A percentile compares a stretch with the other conserved stretches of the same genome.
These are phyloP conservation scores for Trichophyton equinum DNA, from an alignment of 2,329 filamentous ascomycete genomes.

Conservation along the genomic window DNA sequence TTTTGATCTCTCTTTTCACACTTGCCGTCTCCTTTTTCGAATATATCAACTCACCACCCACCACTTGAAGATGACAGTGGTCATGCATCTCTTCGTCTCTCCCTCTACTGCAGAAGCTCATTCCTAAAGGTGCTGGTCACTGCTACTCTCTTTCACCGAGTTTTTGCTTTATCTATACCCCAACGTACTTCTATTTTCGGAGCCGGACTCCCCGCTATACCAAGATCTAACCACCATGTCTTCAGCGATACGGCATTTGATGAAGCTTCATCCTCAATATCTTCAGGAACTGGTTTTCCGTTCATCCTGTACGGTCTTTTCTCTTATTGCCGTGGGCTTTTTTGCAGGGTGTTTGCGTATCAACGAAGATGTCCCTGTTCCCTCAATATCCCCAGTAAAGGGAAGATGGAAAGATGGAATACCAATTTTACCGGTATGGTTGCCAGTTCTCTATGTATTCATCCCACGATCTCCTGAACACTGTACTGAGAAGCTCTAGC, in stretches of 20 bases:
- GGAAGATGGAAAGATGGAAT: conserved; percentile 24
- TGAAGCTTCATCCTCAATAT: conserved; percentile 7
- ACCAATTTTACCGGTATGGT: conserved; percentile 18
- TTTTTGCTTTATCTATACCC: background rate
- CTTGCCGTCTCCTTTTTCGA: background rate
- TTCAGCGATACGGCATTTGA: background rate
- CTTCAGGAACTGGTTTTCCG: conserved; percentile 15
- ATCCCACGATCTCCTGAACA: background rate
- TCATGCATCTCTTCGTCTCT: background rate
- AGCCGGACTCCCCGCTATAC: background rate
- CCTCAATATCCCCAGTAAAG: conserved; percentile 7
- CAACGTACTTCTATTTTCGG: background rate
- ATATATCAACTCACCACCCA: background rate
- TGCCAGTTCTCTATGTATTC: background rate
- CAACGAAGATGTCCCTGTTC: conserved; percentile 15
- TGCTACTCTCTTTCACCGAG: background rate
- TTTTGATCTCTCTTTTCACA: background rate
- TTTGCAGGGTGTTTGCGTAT: conserved; percentile 19
- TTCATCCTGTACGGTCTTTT: conserved; percentile 13
- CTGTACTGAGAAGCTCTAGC: conserved; percentile 7
- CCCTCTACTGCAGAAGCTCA: background rate
- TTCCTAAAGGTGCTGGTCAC: background rate
- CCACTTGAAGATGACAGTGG: background rate
- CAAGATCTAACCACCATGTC: background rate
- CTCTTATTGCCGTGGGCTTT: conserved; percentile 18